Base-by-base conservation (phyloP, 1,139 yeast genomes). In the Diutina rugosa region DNA sequence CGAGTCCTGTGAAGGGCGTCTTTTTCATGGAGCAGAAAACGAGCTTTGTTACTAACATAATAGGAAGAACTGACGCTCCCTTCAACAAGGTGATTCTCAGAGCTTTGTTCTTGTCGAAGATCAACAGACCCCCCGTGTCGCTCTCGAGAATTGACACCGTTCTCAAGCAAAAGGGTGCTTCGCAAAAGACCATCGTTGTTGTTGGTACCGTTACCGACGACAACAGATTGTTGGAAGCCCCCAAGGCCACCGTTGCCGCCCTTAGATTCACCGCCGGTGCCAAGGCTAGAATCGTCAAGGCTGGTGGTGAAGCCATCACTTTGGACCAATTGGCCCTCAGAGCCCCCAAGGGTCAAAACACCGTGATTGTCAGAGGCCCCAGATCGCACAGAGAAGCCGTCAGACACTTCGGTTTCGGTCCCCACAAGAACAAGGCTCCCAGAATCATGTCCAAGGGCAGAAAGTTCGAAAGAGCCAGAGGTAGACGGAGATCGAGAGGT, bases 401-500 rank as follows among this genome's bases (percentile, higher is more conserved):
- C 71, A 90, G 98, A 85, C 99, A 93, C 88, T 95, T 95, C 75
- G 99, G 99, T 79, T 76, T 93, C 80, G 99, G 99, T 81, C 99
- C 99, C 73, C 98, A 95, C 95, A 88, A 89, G 85, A 81, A 85
- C 81, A 95, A 93, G 89, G 99, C 98, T 72, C 99, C 99, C 81
- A 90, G 96, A 84, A 87, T 93, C 78, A 73, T 80, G 74, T 91
- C 98, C 65, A 90, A 84, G 79, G 99, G 99, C 77, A 93, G 98
- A 85, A 95, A 93, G 84, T 93, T 93, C 85, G 99, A 95, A 86
- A 90, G 95, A 80, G 99, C 97, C 72, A 93, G 99, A 89, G 99
- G 99, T 86, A 95, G 89, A 80, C 87, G 99, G 84, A 87, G 83
- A 78, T 91, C 98, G 67, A 90, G 96, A 85, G 99, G 97, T 84